Evolutionary conservation across 495 filamentous ascomycete genomes (phyloP).

Genomic region (Rusavskia elegans): DNA sequence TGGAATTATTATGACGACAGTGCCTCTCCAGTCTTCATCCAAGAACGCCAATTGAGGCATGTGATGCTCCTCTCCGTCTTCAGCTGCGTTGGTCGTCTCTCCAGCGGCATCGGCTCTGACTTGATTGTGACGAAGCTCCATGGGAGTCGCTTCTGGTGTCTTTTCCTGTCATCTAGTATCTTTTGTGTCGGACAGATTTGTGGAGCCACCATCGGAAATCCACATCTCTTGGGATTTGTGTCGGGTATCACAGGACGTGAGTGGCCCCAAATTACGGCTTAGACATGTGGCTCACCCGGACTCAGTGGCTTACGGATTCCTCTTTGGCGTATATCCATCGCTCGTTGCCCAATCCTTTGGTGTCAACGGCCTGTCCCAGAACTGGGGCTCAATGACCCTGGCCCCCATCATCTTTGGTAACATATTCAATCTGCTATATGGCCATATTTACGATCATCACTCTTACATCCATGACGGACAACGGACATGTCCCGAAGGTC

Average conservation of each 20-base stretch:
- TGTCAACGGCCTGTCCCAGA: constrained; percentile 70
- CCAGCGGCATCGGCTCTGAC: constrained; percentile 78
- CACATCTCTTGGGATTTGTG: constrained; percentile 58
- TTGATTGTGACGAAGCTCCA: constrained; percentile 63
- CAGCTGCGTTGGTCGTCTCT: constrained; percentile 67
- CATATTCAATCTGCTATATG: constrained; percentile 83
- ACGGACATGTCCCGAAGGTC: constrained; percentile 59
- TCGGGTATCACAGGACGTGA: constrained; percentile 59
- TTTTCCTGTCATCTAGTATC: constrained; percentile 57
- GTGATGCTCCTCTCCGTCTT: constrained; percentile 82
- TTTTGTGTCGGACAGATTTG: constrained; percentile 71
- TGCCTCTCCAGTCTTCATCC: constrained; percentile 57
- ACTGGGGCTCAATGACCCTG: constrained; percentile 91
- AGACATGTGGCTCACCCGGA: not conserved
- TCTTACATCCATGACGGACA: constrained; percentile 55
- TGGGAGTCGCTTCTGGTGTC: constrained; percentile 77
- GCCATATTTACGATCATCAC: constrained; percentile 64
- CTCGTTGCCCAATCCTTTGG: constrained; percentile 87
- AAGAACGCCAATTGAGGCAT: constrained; percentile 73
- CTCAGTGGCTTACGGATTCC: constrained; percentile 67
- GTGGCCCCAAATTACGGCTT: not conserved
- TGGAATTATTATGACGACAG: constrained; percentile 73
- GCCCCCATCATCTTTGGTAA: constrained; percentile 74
- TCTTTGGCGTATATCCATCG: constrained; percentile 90
- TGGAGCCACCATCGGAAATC: constrained; percentile 65